Conservation (phyloP, 2,329 filamentous ascomycete species). For the Bipolaris bicolor region DNA sequence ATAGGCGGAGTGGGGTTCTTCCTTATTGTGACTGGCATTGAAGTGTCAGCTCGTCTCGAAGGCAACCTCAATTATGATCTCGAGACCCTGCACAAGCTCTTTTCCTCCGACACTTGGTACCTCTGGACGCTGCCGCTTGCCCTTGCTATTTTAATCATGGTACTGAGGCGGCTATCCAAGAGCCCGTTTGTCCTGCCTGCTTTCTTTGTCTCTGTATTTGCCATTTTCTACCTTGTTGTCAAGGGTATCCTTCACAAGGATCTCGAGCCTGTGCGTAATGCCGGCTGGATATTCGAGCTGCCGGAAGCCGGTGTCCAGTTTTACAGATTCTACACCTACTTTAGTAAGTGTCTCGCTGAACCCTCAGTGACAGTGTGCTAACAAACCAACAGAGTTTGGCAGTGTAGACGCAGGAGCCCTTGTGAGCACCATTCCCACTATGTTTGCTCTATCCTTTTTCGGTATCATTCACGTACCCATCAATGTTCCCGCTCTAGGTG, state of each 20-base stretch:
- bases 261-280: constrained; percentile 68
- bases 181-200: constrained; percentile 85
- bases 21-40: constrained; percentile 85
- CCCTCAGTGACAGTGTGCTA: constrained; percentile 1
- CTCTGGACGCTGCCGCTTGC: constrained; percentile 83
- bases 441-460: constrained; percentile 97
- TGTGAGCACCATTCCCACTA: constrained; percentile 83
- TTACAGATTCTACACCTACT: constrained; percentile 97
- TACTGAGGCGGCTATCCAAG: constrained; percentile 75
- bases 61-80: constrained; percentile 84
- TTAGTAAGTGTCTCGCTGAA: constrained; percentile 66
- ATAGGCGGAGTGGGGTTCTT: constrained; percentile 98
- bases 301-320: constrained; percentile 87
- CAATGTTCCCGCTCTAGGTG: constrained; percentile 91
- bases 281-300: constrained; percentile 90
- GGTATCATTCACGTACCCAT: constrained; percentile 96
- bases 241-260: constrained; percentile 71
- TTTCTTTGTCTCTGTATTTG: constrained; percentile 81
- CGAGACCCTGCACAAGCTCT: constrained; percentile 75
- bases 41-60: constrained; percentile 87
- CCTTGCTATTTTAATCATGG: constrained; percentile 77
- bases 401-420: constrained; percentile 84
- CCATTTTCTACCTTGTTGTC: constrained; percentile 79
- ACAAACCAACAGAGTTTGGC: constrained; percentile 67
- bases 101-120: constrained; percentile 73